Evolutionary conservation across 2,329 filamentous ascomycete genomes (phyloP), one percentile per base, ranked within the genome.

Genomic region (Ceratocystis huliohia): DNA sequence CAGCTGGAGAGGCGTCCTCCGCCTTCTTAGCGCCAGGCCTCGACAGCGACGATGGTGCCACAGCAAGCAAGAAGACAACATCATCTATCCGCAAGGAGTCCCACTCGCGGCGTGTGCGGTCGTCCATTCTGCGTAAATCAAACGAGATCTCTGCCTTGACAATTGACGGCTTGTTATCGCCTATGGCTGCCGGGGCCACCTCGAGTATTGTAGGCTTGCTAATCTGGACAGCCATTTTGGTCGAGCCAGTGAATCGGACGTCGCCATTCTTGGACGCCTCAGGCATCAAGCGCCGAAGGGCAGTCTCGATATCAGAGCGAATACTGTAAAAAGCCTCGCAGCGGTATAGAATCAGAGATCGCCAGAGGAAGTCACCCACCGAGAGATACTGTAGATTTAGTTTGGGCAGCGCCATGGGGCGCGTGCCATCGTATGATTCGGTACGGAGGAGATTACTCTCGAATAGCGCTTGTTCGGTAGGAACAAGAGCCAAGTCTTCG

Each of bases 311-410:
- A 73, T 99, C 91, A 72, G 91, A 93, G 59, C 91, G 85, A 68
- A 99, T 93, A 68, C 91, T 89, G 74, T 95, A 97, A 74, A 97
- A 96, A 0, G 93, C 84, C 75, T 99, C 94, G 67, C 87, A 89
- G 50, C 93, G 86, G 74, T 96, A 94, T 7, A 99, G 79, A 15
- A 95, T 82, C 72, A 97, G 87, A 0, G 93, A 91, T 69, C 95
- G 84, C 91, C 92, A 99, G n/a, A 99, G 78, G 71, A 99, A 99
- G 75, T 99, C 94, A 2, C 91, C 91, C 63, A 96, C 85, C 2
- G 92, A 96, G 15, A 99, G 80, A 75, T 99, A 99, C 73, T 99
- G 94, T 33, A 99, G 79, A 71, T 96, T 99, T 59, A 97, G 77
- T 74, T 99, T 99, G 2, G 94, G 94, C 56, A 99, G 85, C 2